phyloP scores from a whole-genome alignment of 2,329 filamentous ascomycete species.

The Aspergillus neotritici region DNA sequence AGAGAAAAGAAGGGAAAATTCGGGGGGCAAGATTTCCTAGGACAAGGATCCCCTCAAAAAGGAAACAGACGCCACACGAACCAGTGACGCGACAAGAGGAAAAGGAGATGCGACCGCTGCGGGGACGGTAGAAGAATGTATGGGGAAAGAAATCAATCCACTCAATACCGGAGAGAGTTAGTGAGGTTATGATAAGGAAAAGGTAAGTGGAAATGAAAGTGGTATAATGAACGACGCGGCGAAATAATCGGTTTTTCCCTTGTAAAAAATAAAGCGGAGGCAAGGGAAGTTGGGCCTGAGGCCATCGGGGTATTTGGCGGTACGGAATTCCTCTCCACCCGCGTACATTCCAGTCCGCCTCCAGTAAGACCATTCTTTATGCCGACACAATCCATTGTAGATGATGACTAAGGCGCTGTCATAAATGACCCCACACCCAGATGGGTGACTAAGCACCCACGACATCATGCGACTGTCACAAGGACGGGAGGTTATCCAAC shows the following conservation, averaged over 20 bases:
- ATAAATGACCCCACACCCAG: too few relatives aligned
- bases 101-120: slow-evolving; percentile 13
- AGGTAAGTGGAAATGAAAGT: not conserved
- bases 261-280: slow-evolving; percentile 18
- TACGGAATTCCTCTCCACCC: not conserved
- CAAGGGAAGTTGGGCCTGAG: slow-evolving; percentile 17
- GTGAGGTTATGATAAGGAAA: not conserved
- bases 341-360: slow-evolving; percentile 13
- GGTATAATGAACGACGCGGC: slow-evolving; percentile 21
- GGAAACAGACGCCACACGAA: slow-evolving; percentile 7
- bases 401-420: too few relatives aligned
- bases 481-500: too few relatives aligned
- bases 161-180: not conserved
- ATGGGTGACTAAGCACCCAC: too few relatives aligned
- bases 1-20: slow-evolving; percentile 1
- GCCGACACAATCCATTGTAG: too few relatives aligned
- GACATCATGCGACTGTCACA: too few relatives aligned
- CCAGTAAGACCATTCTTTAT: too few relatives aligned
- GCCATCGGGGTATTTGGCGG: slow-evolving; percentile 3
- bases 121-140: slow-evolving; percentile 15
- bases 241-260: slow-evolving; percentile 20
- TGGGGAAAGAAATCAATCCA: not conserved
- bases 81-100: slow-evolving; percentile 10
- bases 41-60: not conserved
- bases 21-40: slow-evolving; percentile 8